These are phyloP conservation scores for Citrus glauca DNA, from an alignment of 345 rosid genomes.

Conservation along the genomic window DNA sequence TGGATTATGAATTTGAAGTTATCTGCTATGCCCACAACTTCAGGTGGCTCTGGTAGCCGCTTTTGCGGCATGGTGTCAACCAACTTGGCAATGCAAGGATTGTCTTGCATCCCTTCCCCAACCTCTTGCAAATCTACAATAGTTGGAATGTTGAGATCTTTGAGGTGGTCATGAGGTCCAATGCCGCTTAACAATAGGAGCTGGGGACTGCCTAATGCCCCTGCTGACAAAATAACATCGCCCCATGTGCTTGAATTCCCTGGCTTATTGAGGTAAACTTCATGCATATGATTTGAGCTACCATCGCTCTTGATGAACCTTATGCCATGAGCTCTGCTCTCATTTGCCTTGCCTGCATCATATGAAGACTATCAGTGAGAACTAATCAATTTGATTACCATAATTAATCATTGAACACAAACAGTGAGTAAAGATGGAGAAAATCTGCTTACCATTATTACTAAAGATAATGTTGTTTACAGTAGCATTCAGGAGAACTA, in stretches of 20 bases:
- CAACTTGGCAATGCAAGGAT: slow-evolving; percentile 47
- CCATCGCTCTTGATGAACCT: slow-evolving; percentile 57
- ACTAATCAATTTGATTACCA: background rate
- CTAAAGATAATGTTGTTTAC: slow-evolving; percentile 49
- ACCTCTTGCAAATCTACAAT: slow-evolving; percentile 36
- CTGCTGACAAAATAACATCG: slow-evolving; percentile 68
- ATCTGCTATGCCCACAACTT: slow-evolving; percentile 56
- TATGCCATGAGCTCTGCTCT: slow-evolving; percentile 46
- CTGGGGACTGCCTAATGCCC: slow-evolving; percentile 78
- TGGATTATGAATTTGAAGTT: slow-evolving; percentile 51
- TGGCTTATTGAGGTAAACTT: slow-evolving; percentile 49
- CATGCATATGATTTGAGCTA: slow-evolving; percentile 32
- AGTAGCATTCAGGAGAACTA: slow-evolving; percentile 59
- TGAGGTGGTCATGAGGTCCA: slow-evolving; percentile 53
- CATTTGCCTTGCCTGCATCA: slow-evolving; percentile 33
- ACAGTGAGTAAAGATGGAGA: background rate
- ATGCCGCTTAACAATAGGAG: slow-evolving; percentile 67
- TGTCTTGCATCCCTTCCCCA: slow-evolving; percentile 60
- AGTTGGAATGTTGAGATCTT: slow-evolving; percentile 39
- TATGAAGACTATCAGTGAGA: background rate
- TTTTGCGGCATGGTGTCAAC: slow-evolving; percentile 37
- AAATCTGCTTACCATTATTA: slow-evolving; percentile 23
- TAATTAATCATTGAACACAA: background rate
- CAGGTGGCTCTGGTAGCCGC: slow-evolving; percentile 61
- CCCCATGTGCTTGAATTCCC: slow-evolving; percentile 31